Evolutionary conservation across 768 basidiomycete species (phyloP).

Genomic region (Agaricus blazei): DNA sequence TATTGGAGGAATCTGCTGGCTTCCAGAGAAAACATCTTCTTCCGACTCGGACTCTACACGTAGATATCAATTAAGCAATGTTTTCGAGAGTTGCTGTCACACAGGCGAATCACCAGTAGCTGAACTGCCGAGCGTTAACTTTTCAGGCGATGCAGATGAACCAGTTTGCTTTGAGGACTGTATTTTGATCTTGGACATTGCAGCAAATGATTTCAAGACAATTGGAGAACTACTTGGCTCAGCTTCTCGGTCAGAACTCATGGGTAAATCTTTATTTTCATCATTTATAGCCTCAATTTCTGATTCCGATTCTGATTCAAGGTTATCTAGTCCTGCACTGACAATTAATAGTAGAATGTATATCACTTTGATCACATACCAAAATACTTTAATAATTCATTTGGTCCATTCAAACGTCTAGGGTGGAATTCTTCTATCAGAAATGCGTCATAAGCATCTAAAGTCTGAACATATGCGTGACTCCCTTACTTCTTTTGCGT

Average conservation of each 20-base stretch:
- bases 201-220: constrained; percentile 3
- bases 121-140: background rate
- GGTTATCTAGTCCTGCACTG: background rate
- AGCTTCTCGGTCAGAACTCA: constrained; percentile 3
- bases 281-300: constrained; percentile 1
- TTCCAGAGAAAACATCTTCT: constrained; percentile 2
- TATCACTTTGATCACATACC: background rate
- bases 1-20: background rate
- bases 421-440: background rate
- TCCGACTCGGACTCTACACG: constrained; percentile 10
- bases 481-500: constrained; percentile 10
- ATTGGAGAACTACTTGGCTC: background rate
- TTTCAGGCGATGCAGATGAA: background rate
- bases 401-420: background rate
- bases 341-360: background rate
- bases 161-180: background rate
- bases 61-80: background rate
- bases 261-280: background rate
- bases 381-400: constrained; percentile 4
- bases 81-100: background rate
- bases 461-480: background rate
- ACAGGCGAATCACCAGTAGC: constrained; percentile 1
- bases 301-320: constrained; percentile 2
- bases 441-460: background rate
- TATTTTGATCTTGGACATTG: background rate